These are phyloP conservation scores for Yarrowia bubula DNA, from an alignment of 805 yeast species.

Conservation along the genomic window DNA sequence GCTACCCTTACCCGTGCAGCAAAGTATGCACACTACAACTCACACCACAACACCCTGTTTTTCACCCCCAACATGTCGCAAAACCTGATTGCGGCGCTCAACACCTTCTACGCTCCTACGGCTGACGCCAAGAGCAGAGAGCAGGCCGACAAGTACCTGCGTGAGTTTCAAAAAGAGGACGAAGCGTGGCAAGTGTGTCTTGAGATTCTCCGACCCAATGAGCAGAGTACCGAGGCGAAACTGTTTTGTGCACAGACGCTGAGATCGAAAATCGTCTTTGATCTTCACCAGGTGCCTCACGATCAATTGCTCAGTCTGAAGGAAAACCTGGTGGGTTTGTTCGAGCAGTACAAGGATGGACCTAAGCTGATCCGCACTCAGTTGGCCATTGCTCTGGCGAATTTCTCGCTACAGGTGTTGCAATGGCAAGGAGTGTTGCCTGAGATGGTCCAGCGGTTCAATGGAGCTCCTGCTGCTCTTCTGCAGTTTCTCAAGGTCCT, in stretches of 20 bases:
- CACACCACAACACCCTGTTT: background rate
- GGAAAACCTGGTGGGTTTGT: slow-evolving; percentile 58
- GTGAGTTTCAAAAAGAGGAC: slow-evolving; percentile 68
- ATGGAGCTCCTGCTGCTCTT: slow-evolving; percentile 47
- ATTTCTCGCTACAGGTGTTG: slow-evolving; percentile 72
- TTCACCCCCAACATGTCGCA: slow-evolving; percentile 18
- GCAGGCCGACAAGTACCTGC: slow-evolving; percentile 57
- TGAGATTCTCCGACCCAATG: slow-evolving; percentile 46
- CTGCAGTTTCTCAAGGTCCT: slow-evolving; percentile 80
- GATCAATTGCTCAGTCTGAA: slow-evolving; percentile 61
- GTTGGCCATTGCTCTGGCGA: slow-evolving; percentile 75
- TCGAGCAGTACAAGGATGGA: slow-evolving; percentile 44
- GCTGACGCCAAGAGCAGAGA: slow-evolving; percentile 43
- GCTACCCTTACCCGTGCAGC: slow-evolving; percentile 22
- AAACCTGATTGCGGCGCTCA: slow-evolving; percentile 41
- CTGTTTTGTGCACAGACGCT: slow-evolving; percentile 91
- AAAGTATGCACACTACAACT: slow-evolving; percentile 15
- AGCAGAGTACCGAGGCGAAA: slow-evolving; percentile 53
- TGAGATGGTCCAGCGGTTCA: slow-evolving; percentile 58
- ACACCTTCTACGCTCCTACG: slow-evolving; percentile 48
- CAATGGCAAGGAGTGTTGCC: slow-evolving; percentile 69
- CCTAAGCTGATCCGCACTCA: slow-evolving; percentile 73
- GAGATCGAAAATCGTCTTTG: slow-evolving; percentile 74
- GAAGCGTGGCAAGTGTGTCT: slow-evolving; percentile 75
- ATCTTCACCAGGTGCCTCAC: slow-evolving; percentile 70